Base-by-base conservation (phyloP, 768 basidiomycete species). In the Infundibulicybe gibba region DNA sequence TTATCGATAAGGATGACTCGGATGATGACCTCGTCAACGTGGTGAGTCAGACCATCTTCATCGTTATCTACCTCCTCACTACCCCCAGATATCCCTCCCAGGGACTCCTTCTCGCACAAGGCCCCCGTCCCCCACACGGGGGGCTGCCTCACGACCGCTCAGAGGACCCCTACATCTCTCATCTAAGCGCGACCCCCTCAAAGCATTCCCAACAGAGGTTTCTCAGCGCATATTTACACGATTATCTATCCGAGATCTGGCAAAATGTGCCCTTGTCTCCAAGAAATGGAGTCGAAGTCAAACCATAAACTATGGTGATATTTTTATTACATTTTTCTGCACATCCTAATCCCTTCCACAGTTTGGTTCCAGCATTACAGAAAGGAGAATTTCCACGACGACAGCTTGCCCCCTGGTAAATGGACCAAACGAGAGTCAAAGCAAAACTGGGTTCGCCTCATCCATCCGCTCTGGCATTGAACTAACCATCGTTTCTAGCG, bases 401-500 rank as follows among this genome's bases (percentile, higher is more conserved):
- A 84, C 25, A 83, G 79, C 48, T 62, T 90, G 41, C 85, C 87
- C 3, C 76, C 83, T 9, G 89, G 85, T 32, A 93, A 93, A 64
- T 97, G 93, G 93, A 88, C 91, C 8, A 89, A 88, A 60, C 76
- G 86, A 47, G 93, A 97, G 63, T 93, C 90, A n/a, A 97, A 93
- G 62, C 87, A 91, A 65, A 86, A 86, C 53, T 97, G 93, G 93
- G 87, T 83, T 52, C 17, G 68, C 74, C 49, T 6, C 42, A 41
- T 39, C 48, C n/a, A 31, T 52, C 37, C 6, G 25, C 8, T 25
- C 25, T 25, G 25, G 25, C 8, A 25, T 25, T 8, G 4, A 25
- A 25, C 33, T 45, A 39, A 54, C 48, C 19, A 17, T n/a, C 15
- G 20, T 16, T 11, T 12, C 14, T 38, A 89, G 87, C 81, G 87